Evolutionary conservation across 1,139 yeast species (phyloP), one percentile per base, ranked within the genome.

Genomic region (Scheffersomyces lignicola): DNA sequence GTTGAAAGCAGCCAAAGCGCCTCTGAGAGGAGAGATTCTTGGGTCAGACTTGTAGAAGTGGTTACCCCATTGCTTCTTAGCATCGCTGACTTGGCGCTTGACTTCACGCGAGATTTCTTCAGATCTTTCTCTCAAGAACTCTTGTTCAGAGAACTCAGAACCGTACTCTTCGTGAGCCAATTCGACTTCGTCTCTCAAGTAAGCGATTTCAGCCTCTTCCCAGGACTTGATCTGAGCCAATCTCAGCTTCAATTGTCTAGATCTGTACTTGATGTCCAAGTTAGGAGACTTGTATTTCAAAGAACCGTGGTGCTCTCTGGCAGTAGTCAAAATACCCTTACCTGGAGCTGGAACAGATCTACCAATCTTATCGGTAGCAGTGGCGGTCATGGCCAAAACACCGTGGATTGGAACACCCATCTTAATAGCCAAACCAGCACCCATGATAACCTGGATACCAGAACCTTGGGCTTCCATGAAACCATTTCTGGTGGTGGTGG

Each of bases 401-500:
- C 96, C 98, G 54, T 94, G 88, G 54, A 92, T 88, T 63, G 99
- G 99, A 53, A 92, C 97, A 73, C 99, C 99, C 99, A 92, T 92
- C 60, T 83, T 80, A 50, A 92, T 55, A 28, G 99, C 99, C 53
- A 92, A 75, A 49, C 84, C 89, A 40, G 97, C 98, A 52, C 82
- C 79, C 99, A 92, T 92, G 51, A 94, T 78, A 48, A 92, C 83
- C 73, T 94, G 97, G 54, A 88, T 86, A 82, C 99, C 99, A 35
- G 97, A 82, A 76, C 99, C 99, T 71, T 92, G 99, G 30, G 98
- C 84, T 75, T 92, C 99, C 98, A 92, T 92, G 76, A 92, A 92
- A 51, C 99, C 99, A 52, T 83, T 75, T 78, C 99, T 87, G 36
- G 96, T 74, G 29, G 97, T 85, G 37, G 99, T 89, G 39, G 97